Percentiles rank a stretch among this genome's conserved stretches.
Conservation (phyloP, 2,329 filamentous ascomycete species). For the Colletotrichum eremochloae region DNA sequence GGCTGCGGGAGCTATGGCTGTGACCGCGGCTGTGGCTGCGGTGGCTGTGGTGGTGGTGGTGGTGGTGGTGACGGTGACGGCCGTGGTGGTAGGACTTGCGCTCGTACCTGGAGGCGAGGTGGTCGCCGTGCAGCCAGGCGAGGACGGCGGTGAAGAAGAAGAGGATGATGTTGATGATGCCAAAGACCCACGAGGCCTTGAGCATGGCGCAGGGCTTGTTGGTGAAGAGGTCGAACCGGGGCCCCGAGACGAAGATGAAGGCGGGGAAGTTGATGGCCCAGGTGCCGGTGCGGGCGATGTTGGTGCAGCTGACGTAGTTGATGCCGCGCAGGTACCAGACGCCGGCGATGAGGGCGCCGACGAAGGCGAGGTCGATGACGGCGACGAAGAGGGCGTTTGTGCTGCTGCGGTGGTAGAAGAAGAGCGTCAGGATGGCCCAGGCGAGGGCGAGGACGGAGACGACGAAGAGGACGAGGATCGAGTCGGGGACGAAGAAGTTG, state of each 20-base stretch:
- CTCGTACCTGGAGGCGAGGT: slow-evolving; percentile 55
- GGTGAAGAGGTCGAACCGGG: slow-evolving; percentile 65
- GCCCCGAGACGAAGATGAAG: slow-evolving; percentile 68
- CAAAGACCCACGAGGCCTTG: slow-evolving; percentile 90
- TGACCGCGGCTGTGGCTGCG: background rate
- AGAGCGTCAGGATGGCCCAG: slow-evolving; percentile 75
- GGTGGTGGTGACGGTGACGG: slow-evolving; percentile 48
- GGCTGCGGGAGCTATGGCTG: slow-evolving; percentile 44
- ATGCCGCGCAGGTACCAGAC: slow-evolving; percentile 73
- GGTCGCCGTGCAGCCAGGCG: slow-evolving; percentile 70
- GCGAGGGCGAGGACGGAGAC: slow-evolving; percentile 72
- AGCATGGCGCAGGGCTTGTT: slow-evolving; percentile 91
- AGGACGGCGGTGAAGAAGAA: slow-evolving; percentile 84
- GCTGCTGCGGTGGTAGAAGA: slow-evolving; percentile 74
- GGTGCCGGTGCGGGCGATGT: slow-evolving; percentile 62
- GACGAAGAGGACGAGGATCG: slow-evolving; percentile 77
- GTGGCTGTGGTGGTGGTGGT: slow-evolving; percentile 49
- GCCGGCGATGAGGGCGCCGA: slow-evolving; percentile 74
- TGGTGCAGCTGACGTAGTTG: slow-evolving; percentile 75
- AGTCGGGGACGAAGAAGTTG: slow-evolving; percentile 72
- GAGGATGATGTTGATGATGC: slow-evolving; percentile 87
- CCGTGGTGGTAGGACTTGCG: slow-evolving; percentile 54
- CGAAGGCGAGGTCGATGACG: slow-evolving; percentile 71
- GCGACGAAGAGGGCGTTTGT: slow-evolving; percentile 72
- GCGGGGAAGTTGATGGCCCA: slow-evolving; percentile 73